A percentile compares a stretch with the other conserved stretches of the same genome.
Evolutionary conservation across 2,329 filamentous ascomycete genomes (phyloP).

Genomic region (Albophoma yamanashiensis): DNA sequence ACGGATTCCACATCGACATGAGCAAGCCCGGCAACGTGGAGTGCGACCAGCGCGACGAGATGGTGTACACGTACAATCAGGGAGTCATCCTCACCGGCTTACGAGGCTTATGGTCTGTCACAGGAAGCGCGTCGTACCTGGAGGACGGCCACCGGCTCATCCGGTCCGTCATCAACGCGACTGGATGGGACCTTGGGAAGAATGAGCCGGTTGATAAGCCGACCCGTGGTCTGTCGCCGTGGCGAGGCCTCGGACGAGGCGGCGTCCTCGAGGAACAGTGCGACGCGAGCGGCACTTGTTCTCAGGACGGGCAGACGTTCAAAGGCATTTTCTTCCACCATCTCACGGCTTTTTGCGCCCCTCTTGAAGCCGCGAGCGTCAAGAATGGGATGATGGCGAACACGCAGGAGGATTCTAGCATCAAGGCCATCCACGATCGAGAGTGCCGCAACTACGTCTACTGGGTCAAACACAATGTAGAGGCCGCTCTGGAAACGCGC

Average conservation of each 20-base stretch:
- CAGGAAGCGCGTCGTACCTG: conserved; percentile 60
- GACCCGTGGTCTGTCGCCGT: conserved; percentile 35
- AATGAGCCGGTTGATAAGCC: conserved; percentile 30
- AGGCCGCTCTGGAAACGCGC: conserved; percentile 60
- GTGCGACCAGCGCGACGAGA: conserved; percentile 74
- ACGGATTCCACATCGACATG: conserved; percentile 76
- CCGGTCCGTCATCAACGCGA: conserved; percentile 62
- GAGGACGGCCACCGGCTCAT: conserved; percentile 72
- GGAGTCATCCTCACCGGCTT: conserved; percentile 79
- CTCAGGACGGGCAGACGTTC: conserved; percentile 80
- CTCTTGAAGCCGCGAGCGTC: conserved; percentile 33
- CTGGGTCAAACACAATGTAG: conserved; percentile 74
- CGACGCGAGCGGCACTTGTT: conserved; percentile 64
- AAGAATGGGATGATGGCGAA: conserved; percentile 5
- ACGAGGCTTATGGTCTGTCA: conserved; percentile 69
- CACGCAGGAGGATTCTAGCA: conserved; percentile 13
- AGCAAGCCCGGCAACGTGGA: conserved; percentile 52
- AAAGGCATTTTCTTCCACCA: conserved; percentile 96
- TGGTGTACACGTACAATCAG: conserved; percentile 95
- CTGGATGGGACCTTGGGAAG: conserved; percentile 54
- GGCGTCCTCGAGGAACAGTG: conserved; percentile 81
- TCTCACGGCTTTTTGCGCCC: conserved; percentile 64
- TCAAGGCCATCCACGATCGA: conserved; percentile 36
- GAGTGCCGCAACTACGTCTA: conserved; percentile 55
- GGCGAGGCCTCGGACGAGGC: conserved; percentile 66